Base-by-base conservation (phyloP, 192 early-diverging fungal genomes). In the Podila epigama region DNA sequence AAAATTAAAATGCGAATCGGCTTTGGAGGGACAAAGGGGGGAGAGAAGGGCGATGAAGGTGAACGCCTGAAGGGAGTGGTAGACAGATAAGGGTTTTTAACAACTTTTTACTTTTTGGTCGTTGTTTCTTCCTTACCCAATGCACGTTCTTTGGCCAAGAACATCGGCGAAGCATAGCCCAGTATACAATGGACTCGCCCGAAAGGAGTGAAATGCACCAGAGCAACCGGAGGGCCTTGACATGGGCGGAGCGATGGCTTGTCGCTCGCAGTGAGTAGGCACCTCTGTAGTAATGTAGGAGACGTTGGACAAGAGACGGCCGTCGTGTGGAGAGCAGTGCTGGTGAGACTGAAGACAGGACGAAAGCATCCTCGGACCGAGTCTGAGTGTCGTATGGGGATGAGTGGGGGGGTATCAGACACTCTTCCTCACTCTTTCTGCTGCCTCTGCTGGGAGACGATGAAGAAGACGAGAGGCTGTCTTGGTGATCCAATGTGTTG, bases 111-210 rank as follows among this genome's bases (percentile, higher is more conserved):
- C n/a, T n/a, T n/a, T n/a, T n/a, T n/a, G n/a, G n/a, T n/a, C n/a
- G n/a, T 20, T 20, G 16, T 15, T 3, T 20, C 6, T n/a, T n/a
- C n/a, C 11, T 48, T 48, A 75, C 72, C 72, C 72, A 75, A 4
- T 42, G 48, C 7, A 35, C 60, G 29, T 53, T 77, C 33, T 77
- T 66, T 12, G 73, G 62, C 63, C 70, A 73, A 13, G 50, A 41
- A 41, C 62, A 73, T 0, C 63, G 63, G 3, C 35, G 56, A 11
- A 73, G 32, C 70, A 73, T 55, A 6, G 29, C 51, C 63, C 70
- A 66, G 51, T 50, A 66, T 10, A 36, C 22, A 0, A 62, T 63
- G 44, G 60, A 31, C 18, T 73, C 70, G 11, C 70, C 63, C 40
- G 50, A 40, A 5, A 58, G 42, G 2, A 67, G 18, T 8, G 56